Evolutionary conservation across 805 yeast genomes (phyloP), one percentile per base, ranked within the genome.

Genomic region (Scheffersomyces ergatensis): DNA sequence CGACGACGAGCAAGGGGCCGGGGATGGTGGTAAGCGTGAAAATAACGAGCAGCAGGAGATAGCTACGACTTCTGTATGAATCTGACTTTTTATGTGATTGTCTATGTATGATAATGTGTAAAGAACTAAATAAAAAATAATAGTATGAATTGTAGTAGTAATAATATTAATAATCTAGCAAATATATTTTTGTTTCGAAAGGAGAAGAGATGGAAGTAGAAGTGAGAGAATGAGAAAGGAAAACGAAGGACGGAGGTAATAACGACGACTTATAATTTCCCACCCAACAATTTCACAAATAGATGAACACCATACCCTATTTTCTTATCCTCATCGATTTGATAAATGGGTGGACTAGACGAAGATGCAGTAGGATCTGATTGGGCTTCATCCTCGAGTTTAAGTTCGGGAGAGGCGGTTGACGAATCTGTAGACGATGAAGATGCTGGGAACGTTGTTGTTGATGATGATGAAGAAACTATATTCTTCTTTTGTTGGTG

Each of bases 271-370:
- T 47, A 55, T 24, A 84, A 58, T 58, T 77, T 76, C 6, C 77
- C 80, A 0, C 86, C 83, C 16, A 85, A 54, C 11, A 83, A 43
- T 36, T 70, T 76, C n/a, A 89, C 76, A 2, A 89, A 89, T 34
- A 83, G 49, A 41, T 76, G 79, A 14, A 86, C 89, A 14, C 83
- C 81, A 36, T 66, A 63, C 35, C 83, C 71, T 33, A 86, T 78
- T 33, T 74, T 64, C 51, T 95, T 73, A 34, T 82, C 84, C 26
- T 72, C 70, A 37, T 78, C 78, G 5, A 73, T 61, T 12, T 74
- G 70, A 39, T 54, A 60, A n/a, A 29, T 13, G 7, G 32, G 5
- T 8, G 32, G 32, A 9, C 14, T 9, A 9, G 30, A 8, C n/a
- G n/a, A n/a, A n/a, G n/a, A n/a, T n/a, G n/a, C n/a, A n/a, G n/a